Evolutionary conservation across 192 early-diverging fungal genomes (phyloP).

Genomic region (Coemansia sp.): DNA sequence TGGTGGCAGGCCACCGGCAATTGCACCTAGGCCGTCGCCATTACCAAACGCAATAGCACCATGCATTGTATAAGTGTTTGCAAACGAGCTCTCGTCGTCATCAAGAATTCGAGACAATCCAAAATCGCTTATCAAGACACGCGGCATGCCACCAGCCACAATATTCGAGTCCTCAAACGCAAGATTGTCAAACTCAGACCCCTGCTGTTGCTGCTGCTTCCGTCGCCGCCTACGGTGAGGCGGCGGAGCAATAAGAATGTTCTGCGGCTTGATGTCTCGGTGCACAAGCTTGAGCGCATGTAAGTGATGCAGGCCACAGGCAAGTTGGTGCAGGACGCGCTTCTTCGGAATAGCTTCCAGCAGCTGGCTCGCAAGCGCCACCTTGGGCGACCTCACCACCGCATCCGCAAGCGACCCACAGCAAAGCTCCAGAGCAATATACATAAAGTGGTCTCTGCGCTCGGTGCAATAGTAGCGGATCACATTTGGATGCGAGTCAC

Average conservation of each 20-base stretch:
- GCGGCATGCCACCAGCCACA: slow-evolving; percentile 46
- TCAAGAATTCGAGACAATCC: slow-evolving; percentile 93
- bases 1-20: slow-evolving; percentile 24
- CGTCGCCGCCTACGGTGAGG: slow-evolving; percentile 49
- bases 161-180: slow-evolving; percentile 27
- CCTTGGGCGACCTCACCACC: slow-evolving; percentile 60
- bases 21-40: slow-evolving; percentile 1
- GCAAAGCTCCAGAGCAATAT: slow-evolving; percentile 96
- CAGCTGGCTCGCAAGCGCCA: slow-evolving; percentile 41
- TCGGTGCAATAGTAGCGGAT: slow-evolving; percentile 93
- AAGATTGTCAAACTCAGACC: slow-evolving; percentile 4
- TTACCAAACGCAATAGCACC: slow-evolving; percentile 16
- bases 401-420: slow-evolving; percentile 87
- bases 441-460: slow-evolving; percentile 85
- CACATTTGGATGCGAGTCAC: slow-evolving; percentile 94
- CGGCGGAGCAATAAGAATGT: slow-evolving; percentile 79
- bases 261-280: slow-evolving; percentile 96
- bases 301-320: slow-evolving; percentile 80
- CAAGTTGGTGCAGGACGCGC: slow-evolving; percentile 79
- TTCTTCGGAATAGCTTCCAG: slow-evolving; percentile 56
- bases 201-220: slow-evolving; percentile 2
- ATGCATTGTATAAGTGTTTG: slow-evolving; percentile 80
- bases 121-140: slow-evolving; percentile 94
- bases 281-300: slow-evolving; percentile 96
- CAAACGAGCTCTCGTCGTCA: slow-evolving; percentile 91